Base-by-base conservation (phyloP, 1,284 basidiomycete species). In the Cryptococcus amylolentus region DNA sequence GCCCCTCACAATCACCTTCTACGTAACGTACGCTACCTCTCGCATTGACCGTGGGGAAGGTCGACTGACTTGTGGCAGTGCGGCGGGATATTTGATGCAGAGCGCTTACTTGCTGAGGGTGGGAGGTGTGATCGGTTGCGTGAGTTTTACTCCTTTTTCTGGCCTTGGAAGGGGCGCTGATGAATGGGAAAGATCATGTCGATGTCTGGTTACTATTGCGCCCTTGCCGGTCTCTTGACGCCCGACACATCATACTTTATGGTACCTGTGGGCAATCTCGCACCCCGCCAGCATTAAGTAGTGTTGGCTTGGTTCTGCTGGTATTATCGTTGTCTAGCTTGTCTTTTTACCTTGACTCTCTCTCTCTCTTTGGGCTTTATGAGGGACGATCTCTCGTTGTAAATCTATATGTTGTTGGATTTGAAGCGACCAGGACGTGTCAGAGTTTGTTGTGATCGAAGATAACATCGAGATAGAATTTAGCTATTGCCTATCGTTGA, bases 41-140 rank as follows among this genome's bases (percentile, higher is more conserved):
- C n/a, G 16, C 41, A 10, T 71, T 28, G 39, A n/a, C 7, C 12
- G 5, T 41, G 16, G 20, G n/a, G 31, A 10, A 49, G 20, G 38
- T 7, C 13, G 18, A 10, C 38, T 54, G 31, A 18, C 31, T 6
- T 31, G 16, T 38, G 12, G 40, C 44, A 64, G 66, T 16, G 65
- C 71, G n/a, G 68, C 71, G 27, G 72, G 71, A 7, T 69, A 70
- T 54, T 70, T 77, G 49, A 67, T 70, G 9, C 64, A 52, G 7
- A 62, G 67, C 40, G 27, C 63, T 4, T 55, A 50, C 8, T 57
- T 71, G 23, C 63, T 67, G 70, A 87, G 84, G 67, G 88, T 86
- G 3, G 91, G 89, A 46, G 91, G 91, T 53, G 83, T 75, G 1
- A 73, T 90, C 31, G 91, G 91, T 58, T 63, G 80, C 48, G 69